These are phyloP conservation scores for Umbilicaria muhlenbergii DNA, from an alignment of 495 filamentous ascomycete species.

Conservation along the genomic window DNA sequence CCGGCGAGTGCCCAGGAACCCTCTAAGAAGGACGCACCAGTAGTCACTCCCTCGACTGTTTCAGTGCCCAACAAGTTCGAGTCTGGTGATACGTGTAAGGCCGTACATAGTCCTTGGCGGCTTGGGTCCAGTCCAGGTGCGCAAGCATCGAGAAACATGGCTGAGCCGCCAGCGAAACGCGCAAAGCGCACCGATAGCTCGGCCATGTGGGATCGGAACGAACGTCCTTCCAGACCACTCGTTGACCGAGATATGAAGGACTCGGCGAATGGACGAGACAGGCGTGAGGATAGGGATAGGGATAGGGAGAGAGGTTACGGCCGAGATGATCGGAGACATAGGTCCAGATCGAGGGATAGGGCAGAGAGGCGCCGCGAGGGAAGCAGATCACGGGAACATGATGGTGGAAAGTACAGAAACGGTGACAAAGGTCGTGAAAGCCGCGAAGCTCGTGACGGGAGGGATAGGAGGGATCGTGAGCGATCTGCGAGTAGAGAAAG, in stretches of 20 bases:
- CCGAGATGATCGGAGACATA: conserved; percentile 21
- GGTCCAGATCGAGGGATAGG: conserved; percentile 17
- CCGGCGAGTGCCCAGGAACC: no score
- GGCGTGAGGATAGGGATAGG: conserved; percentile 1
- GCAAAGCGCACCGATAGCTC: conserved; percentile 35
- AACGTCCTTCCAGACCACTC: conserved; percentile 12
- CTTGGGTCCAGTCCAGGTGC: no score
- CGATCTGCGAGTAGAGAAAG: conserved; percentile 32
- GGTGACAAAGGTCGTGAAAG: conserved; percentile 26
- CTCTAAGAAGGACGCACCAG: no score
- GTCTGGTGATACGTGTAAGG: no score
- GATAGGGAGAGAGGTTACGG: conserved; percentile 10
- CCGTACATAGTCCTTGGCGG: no score
- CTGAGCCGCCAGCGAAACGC: conserved; percentile 39
- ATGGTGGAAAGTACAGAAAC: conserved; percentile 18
- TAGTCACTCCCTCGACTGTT: no score
- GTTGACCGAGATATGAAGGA: not conserved
- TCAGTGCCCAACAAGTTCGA: no score
- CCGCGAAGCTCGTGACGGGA: conserved; percentile 14
- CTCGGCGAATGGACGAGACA: not conserved
- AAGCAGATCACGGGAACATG: conserved; percentile 30
- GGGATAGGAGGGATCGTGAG: conserved; percentile 23
- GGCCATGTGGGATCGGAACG: conserved; percentile 36
- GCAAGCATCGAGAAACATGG: conserved; percentile 16
- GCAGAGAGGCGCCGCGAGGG: conserved; percentile 24